Evolutionary conservation across 495 filamentous ascomycete species (phyloP).

Genomic region (Penicillium steckii): DNA sequence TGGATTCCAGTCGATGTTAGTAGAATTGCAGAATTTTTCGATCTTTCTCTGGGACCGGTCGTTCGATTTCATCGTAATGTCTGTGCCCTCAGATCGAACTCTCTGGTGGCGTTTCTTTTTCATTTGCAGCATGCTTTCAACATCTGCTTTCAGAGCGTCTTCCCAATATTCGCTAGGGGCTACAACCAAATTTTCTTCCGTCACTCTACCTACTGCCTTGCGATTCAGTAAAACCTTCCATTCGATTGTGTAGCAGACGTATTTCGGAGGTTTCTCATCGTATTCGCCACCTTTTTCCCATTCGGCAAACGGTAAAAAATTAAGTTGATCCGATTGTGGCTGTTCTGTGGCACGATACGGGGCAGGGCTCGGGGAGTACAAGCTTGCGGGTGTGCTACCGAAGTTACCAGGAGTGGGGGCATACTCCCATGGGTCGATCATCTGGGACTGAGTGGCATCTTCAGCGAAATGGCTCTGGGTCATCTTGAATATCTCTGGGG

Average conservation of each 20-base stretch:
- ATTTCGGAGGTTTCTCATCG: neutral
- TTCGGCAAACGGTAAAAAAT: neutral
- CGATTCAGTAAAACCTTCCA: conserved; percentile 4
- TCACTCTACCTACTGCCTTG: conserved; percentile 8
- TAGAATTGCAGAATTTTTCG: no score
- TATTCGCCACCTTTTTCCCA: neutral
- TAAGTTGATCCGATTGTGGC: neutral
- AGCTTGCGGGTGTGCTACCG: neutral
- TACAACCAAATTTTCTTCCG: conserved; percentile 7
- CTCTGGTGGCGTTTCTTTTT: no score
- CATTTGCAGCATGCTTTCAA: no score
- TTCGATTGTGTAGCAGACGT: neutral
- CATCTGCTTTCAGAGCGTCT: conserved; percentile 1
- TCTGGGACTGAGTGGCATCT: conserved; percentile 9
- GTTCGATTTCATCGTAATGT: no score
- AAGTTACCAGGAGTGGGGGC: neutral
- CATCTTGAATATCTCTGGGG: conserved; percentile 12
- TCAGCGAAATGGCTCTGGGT: conserved; percentile 13
- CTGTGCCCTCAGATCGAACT: no score
- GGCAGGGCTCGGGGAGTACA: neutral
- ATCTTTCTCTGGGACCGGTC: no score
- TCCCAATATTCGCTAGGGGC: conserved; percentile 4
- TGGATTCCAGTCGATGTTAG: no score
- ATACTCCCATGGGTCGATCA: neutral
- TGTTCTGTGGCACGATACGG: neutral